These are phyloP conservation scores for Trichothecium roseum DNA, from an alignment of 2,329 filamentous ascomycete genomes.

Conservation along the genomic window DNA sequence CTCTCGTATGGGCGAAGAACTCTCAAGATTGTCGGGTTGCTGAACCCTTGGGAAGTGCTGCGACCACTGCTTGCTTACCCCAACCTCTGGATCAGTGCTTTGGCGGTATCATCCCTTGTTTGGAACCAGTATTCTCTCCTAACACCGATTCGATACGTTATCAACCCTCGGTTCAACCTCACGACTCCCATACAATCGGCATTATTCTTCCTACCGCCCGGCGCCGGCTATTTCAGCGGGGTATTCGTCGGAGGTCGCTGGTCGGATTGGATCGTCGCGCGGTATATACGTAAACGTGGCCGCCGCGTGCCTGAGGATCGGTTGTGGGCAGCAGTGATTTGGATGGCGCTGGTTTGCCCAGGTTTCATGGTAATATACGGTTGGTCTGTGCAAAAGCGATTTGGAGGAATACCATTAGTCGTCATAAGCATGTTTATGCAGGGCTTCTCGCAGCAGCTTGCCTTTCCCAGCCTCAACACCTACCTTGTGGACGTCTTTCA, in stretches of 20 bases:
- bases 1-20: background rate
- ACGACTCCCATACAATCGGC: slow-evolving; percentile 52
- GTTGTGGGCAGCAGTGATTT: slow-evolving; percentile 42
- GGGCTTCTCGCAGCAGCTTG: slow-evolving; percentile 59
- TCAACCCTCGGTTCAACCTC: slow-evolving; percentile 62
- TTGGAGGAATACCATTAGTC: slow-evolving; percentile 42
- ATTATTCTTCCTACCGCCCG: slow-evolving; percentile 61
- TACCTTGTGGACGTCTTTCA: slow-evolving; percentile 69
- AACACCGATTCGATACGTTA: slow-evolving; percentile 58
- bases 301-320: slow-evolving; percentile 54
- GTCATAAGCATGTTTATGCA: slow-evolving; percentile 62
- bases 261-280: slow-evolving; percentile 47
- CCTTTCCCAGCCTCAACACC: slow-evolving; percentile 61
- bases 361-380: slow-evolving; percentile 49
- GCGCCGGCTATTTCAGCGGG: slow-evolving; percentile 54
- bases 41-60: slow-evolving; percentile 7
- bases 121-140: slow-evolving; percentile 65
- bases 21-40: slow-evolving; percentile 2
- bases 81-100: slow-evolving; percentile 47
- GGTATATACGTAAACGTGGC: slow-evolving; percentile 38
- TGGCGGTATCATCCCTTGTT: slow-evolving; percentile 49
- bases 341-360: slow-evolving; percentile 43
- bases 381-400: slow-evolving; percentile 31
- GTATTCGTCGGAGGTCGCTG: slow-evolving; percentile 59
- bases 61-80: slow-evolving; percentile 36